Conservation (phyloP, 768 basidiomycete species). For the Suillus americanus region DNA sequence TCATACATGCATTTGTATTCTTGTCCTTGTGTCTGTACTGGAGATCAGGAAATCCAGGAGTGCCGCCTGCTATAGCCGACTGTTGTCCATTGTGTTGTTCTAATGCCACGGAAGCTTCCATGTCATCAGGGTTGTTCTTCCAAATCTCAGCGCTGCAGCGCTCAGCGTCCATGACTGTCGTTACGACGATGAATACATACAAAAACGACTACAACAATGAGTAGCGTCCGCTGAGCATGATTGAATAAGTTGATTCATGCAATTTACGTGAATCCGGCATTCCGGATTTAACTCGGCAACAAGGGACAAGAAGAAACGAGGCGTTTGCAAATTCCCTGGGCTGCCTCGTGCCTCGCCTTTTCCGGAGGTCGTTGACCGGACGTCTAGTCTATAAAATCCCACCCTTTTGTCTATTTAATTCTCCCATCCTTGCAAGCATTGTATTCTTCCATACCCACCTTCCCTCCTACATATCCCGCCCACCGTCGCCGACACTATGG, state of each 20-base stretch:
- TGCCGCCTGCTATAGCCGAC: slow-evolving; percentile 15
- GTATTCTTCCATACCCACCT: slow-evolving; percentile 25
- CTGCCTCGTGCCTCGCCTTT: slow-evolving; percentile 56
- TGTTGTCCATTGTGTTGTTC: slow-evolving; percentile 7
- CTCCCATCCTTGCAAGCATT: slow-evolving; percentile 26
- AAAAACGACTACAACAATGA: neutral
- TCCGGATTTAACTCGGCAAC: slow-evolving; percentile 10
- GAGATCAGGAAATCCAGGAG: neutral
- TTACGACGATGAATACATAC: neutral
- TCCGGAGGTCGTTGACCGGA: slow-evolving; percentile 22
- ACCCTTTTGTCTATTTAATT: slow-evolving; percentile 16
- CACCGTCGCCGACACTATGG: slow-evolving; percentile 34
- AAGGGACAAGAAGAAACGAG: slow-evolving; percentile 17
- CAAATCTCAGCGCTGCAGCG: neutral
- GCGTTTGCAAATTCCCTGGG: slow-evolving; percentile 23
- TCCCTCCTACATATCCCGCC: slow-evolving; percentile 18
- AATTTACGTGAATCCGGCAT: slow-evolving; percentile 14
- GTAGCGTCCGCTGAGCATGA: neutral
- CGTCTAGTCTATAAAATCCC: slow-evolving; percentile 54
- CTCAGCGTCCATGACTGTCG: neutral
- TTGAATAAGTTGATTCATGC: neutral
- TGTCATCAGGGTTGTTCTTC: slow-evolving; percentile 13
- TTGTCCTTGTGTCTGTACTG: neutral
- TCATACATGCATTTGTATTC: slow-evolving; percentile 3
- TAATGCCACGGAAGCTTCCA: slow-evolving; percentile 26